Base-by-base conservation (phyloP, 1,284 basidiomycete genomes). In the Heterobasidion occidentale region DNA sequence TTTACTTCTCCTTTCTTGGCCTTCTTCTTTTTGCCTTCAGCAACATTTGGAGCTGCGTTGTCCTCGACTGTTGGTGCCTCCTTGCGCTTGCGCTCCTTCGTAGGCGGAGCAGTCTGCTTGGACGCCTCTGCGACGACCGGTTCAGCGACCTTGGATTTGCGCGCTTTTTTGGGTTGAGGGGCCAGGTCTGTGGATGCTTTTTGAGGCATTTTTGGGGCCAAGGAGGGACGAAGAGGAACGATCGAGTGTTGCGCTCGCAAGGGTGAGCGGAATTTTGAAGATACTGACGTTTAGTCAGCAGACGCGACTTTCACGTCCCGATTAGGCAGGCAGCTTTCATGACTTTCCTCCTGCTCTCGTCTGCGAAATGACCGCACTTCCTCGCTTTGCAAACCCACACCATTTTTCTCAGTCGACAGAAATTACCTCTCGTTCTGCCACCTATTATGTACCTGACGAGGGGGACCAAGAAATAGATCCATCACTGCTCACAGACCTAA, bases 301-400 rank as follows among this genome's bases (percentile, higher is more conserved):
- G 4, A 27, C 27, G 27, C 27, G 4, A 27, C 27, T 19, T 47
- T 53, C 20, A 38, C 34, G 38, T 11, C 52, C 33, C 48, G 46
- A 38, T 55, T 52, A 15, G 20, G 27, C 45, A 54, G 20, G 15
- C 34, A 14, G 8, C 12, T 36, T 49, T 52, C 45, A 34, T 52
- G 34, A 14, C 12, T 42, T 42, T 42, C 38, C 38, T 42, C 38
- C 38, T 42, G 38, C n/a, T 42, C 38, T 42, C 11, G 12, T 42
- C 38, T 42, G 38, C 11, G 27, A 11, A 12, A 8, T 20, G 46
- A 35, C 34, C 19, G 60, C 56, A 54, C 48, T 66, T 48, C 63
- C 63, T 38, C 69, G 59, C 51, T 70, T 65, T 54, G 56, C 63
- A 51, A 71, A 70, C 55, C 66, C 67, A 36, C 66, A 68, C 54